Conservation (phyloP, 2,329 filamentous ascomycete species). For the Myriosclerotinia curreyana region DNA sequence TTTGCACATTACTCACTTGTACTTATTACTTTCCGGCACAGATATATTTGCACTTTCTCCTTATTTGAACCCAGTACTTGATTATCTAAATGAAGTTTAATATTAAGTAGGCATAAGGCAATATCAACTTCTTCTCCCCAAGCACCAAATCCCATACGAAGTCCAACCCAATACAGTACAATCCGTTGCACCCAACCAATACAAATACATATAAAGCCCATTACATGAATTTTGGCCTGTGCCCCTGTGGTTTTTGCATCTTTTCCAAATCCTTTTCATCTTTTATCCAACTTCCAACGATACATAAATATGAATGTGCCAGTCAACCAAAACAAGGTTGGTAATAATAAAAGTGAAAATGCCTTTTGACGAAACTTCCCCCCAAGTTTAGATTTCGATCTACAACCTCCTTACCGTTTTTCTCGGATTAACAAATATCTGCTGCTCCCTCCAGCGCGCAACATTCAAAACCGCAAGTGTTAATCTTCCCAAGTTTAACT, state of each 20-base stretch:
- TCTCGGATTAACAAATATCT: background rate
- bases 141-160: constrained; percentile 2
- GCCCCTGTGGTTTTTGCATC: background rate
- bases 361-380: background rate
- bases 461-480: background rate
- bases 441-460: background rate
- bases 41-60: background rate
- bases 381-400: background rate
- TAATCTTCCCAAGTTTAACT: background rate
- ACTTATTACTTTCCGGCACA: background rate
- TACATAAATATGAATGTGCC: constrained; percentile 11
- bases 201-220: constrained; percentile 7
- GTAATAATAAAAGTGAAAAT: constrained; percentile 7
- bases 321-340: background rate
- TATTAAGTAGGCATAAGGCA: background rate
- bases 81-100: constrained; percentile 12
- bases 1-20: too few relatives aligned
- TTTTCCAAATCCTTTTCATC: background rate
- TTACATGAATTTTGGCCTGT: background rate
- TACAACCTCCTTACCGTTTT: background rate
- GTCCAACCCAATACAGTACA: constrained; percentile 13
- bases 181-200: background rate
- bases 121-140: background rate
- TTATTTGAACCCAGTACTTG: background rate
- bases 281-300: background rate